Percentiles rank a stretch among this genome's conserved stretches.
Conservation (phyloP, 202 grass and related monocot genomes). For the Setaria italica region DNA sequence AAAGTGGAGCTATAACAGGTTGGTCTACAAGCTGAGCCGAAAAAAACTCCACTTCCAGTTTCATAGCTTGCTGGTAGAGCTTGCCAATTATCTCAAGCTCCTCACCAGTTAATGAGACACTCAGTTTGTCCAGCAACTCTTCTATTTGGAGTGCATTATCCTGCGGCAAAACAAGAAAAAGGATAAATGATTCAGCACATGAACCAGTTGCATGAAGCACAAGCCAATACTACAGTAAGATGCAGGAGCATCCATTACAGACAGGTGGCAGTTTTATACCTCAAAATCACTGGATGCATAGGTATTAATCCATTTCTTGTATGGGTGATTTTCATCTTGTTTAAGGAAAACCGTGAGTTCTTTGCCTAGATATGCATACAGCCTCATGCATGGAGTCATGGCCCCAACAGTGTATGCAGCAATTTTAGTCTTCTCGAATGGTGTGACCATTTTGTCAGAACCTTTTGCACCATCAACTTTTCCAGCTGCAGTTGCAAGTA, state of each 20-base stretch:
- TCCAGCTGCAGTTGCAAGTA: slow-evolving; percentile 86
- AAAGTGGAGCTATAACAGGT: slow-evolving; percentile 74
- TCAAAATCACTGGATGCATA: slow-evolving; percentile 78
- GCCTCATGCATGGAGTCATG: slow-evolving; percentile 91
- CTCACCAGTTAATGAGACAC: slow-evolving; percentile 88
- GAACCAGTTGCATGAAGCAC: slow-evolving; percentile 16
- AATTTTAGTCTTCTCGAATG: slow-evolving; percentile 99
- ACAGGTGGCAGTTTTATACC: slow-evolving; percentile 48
- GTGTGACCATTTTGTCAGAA: slow-evolving; percentile 87
- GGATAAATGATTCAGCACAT: slow-evolving; percentile 27
- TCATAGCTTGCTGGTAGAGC: slow-evolving; percentile 89
- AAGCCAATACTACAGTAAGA: slow-evolving; percentile 3
- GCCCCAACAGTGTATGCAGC: slow-evolving; percentile 94
- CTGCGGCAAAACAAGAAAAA: slow-evolving; percentile 42
- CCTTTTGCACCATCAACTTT: slow-evolving; percentile 87
- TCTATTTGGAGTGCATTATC: slow-evolving; percentile 79
- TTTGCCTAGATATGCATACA: slow-evolving; percentile 88
- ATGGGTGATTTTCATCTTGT: slow-evolving; percentile 71
- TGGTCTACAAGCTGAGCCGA: slow-evolving; percentile 59
- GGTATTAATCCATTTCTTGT: slow-evolving; percentile 87
- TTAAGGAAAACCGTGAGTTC: slow-evolving; percentile 65
- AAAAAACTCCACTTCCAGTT: slow-evolving; percentile 89
- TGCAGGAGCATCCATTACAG: slow-evolving; percentile 15
- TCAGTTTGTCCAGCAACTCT: slow-evolving; percentile 92
- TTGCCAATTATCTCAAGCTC: slow-evolving; percentile 94